A percentile compares a stretch with the other conserved stretches of the same genome.
Conservation (phyloP, 2,329 filamentous ascomycete genomes). For the Penicillium polonicum region DNA sequence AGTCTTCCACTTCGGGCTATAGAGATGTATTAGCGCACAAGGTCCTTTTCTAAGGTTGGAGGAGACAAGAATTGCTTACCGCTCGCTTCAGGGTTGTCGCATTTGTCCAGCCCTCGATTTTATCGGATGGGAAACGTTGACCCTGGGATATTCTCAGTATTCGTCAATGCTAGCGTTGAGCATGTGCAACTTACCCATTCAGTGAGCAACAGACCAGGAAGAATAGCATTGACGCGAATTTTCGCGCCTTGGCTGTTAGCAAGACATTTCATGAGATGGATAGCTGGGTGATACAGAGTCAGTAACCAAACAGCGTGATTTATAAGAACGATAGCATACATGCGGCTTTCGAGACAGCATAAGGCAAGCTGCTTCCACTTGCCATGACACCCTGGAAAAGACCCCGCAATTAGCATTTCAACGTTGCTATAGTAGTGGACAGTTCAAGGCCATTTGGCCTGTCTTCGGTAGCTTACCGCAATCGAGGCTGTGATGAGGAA, state of each 20-base stretch:
- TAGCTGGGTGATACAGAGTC: conserved; percentile 36
- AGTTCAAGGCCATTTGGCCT: conserved; percentile 17
- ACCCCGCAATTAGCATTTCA: neutral
- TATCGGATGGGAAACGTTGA: conserved; percentile 57
- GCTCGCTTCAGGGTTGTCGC: conserved; percentile 60
- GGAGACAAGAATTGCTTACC: conserved; percentile 37
- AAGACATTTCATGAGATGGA: conserved; percentile 66
- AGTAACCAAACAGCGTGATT: neutral
- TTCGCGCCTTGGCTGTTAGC: conserved; percentile 62
- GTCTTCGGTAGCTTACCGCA: conserved; percentile 46
- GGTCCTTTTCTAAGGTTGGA: neutral
- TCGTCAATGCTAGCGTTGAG: neutral
- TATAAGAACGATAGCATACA: conserved; percentile 40
- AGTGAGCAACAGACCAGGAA: conserved; percentile 64
- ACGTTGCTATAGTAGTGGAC: neutral
- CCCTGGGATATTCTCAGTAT: conserved; percentile 43
- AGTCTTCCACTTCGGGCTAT: conserved; percentile 45
- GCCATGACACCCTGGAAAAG: conserved; percentile 48
- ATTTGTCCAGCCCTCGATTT: conserved; percentile 55
- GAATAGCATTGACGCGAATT: conserved; percentile 63
- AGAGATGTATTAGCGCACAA: neutral
- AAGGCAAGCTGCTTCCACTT: conserved; percentile 63
- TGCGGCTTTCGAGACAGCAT: conserved; percentile 75
- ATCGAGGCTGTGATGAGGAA: conserved; percentile 64
- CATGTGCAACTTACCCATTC: conserved; percentile 57